A percentile compares a stretch with the other conserved stretches of the same genome.
These are phyloP conservation scores for Cyberlindnera suaveolens DNA, from an alignment of 805 yeast genomes.

Conservation along the genomic window DNA sequence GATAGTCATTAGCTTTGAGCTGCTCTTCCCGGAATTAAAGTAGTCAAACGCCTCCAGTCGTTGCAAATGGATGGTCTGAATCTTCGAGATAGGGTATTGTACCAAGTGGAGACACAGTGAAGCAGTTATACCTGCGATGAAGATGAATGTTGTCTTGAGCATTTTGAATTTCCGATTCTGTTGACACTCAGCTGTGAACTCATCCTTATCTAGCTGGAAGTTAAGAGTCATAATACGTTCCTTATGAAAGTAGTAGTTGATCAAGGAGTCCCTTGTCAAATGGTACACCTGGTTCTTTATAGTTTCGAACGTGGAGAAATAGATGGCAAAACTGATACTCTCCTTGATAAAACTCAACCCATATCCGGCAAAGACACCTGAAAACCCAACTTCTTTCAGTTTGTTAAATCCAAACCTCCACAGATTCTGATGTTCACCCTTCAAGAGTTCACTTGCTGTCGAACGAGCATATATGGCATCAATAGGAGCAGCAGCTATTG, in stretches of 20 bases:
- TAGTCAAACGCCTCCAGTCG: conserved; percentile 77
- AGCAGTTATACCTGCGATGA: conserved; percentile 84
- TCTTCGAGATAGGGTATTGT: conserved; percentile 75
- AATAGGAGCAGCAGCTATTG: conserved; percentile 88
- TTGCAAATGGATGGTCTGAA: conserved; percentile 74
- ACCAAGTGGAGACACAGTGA: conserved; percentile 70
- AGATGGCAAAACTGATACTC: conserved; percentile 74
- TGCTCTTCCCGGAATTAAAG: conserved; percentile 27
- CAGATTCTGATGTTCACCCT: conserved; percentile 60
- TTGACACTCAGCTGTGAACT: conserved; percentile 20
- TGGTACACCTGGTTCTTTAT: conserved; percentile 65
- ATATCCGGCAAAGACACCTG: conserved; percentile 88
- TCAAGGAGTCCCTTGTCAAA: conserved; percentile 38
- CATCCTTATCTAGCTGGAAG: conserved; percentile 18
- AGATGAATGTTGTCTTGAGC: conserved; percentile 61
- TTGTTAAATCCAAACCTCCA: conserved; percentile 74
- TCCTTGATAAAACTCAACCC: conserved; percentile 76
- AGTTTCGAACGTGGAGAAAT: conserved; percentile 74
- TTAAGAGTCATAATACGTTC: conserved; percentile 23
- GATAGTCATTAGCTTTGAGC: conserved; percentile 25
- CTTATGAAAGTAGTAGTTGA: conserved; percentile 37
- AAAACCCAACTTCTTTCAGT: conserved; percentile 63
- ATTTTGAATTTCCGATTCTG: conserved; percentile 31
- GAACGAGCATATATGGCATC: conserved; percentile 88
- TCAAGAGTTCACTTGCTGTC: conserved; percentile 63